Conservation (phyloP, 2,329 filamentous ascomycete genomes). For the Sarocladium oryzae region DNA sequence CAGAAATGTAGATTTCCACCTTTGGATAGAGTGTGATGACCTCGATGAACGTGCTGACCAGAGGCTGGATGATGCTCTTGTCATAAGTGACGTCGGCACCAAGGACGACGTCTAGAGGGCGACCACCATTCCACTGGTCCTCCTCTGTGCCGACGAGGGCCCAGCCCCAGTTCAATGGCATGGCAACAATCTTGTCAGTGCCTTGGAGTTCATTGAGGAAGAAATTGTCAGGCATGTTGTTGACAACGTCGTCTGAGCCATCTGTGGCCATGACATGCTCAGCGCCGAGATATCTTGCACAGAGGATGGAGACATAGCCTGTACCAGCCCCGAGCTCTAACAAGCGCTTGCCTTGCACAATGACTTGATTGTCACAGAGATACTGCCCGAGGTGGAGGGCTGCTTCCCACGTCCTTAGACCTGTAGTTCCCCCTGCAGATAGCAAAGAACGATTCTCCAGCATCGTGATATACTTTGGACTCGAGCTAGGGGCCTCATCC, state of each 20-base stretch:
- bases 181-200: conserved; percentile 36
- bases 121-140: conserved; percentile 40
- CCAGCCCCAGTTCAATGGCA: conserved; percentile 59
- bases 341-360: conserved; percentile 49
- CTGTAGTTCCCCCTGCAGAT: conserved; percentile 66
- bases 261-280: conserved; percentile 62
- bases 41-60: conserved; percentile 59
- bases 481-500: background rate
- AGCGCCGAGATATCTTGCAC: conserved; percentile 58
- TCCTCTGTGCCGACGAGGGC: conserved; percentile 53
- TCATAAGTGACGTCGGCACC: conserved; percentile 80
- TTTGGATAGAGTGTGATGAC: conserved; percentile 51
- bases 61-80: conserved; percentile 50
- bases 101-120: conserved; percentile 55
- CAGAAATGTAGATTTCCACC: conserved; percentile 58
- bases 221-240: conserved; percentile 59
- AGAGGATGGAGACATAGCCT: conserved; percentile 67
- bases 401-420: conserved; percentile 76
- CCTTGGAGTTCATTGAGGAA: conserved; percentile 60
- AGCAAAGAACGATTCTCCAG: conserved; percentile 65
- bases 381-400: conserved; percentile 67
- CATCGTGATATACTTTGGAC: conserved; percentile 46
- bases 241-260: conserved; percentile 66
- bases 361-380: conserved; percentile 41
- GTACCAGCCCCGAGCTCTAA: conserved; percentile 73